Base-by-base conservation (phyloP, 2,329 filamentous ascomycete species). In the Rutstroemia sp. region DNA sequence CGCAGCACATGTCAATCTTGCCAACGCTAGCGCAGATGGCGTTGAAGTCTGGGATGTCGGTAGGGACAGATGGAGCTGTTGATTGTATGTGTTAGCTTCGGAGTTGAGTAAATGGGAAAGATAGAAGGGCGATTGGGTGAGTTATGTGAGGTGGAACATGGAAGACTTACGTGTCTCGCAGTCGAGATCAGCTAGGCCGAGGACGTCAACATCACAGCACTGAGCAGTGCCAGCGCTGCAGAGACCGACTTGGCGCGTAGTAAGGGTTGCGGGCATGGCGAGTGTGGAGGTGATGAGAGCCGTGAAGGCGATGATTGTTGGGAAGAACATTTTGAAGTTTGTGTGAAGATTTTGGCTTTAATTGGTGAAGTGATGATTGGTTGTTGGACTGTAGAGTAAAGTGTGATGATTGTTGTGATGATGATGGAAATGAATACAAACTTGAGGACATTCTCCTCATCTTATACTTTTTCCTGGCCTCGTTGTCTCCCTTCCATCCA, bases 131-230 rank as follows among this genome's bases (percentile, higher is more conserved):
- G 30, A 12, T 34, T 12, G 30, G 9, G 12, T 12, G 30, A 34
- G 10, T 34, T 2, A 10, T 12, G 30, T 12, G 7, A 34, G 30
- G 3, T 34, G 30, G 9, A 5, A 12, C 27, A 12, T 34, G 10
- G 30, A 34, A 34, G 30, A 73, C 78, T 63, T 72, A 82, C 80
- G 80, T 57, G 71, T 67, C 17, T 64, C 70, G 68, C 83, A 86
- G 73, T 86, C 72, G 23, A 84, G 72, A 67, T 81, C 72, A 3
- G 76, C 79, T 57, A 84, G 60, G 58, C 79, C 76, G 40, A 85
- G 76, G 36, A 86, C 75, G 61, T 85, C 79, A 23, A 81, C 82
- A 14, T 81, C 78, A 67, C 83, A 86, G 75, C 83, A 86, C 61
- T 79, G 75, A 3, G 78, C 65, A 34, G 63, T 72, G 30, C 68